Evolutionary conservation across 805 yeast species (phyloP).

Genomic region (Pichia eremophila): DNA sequence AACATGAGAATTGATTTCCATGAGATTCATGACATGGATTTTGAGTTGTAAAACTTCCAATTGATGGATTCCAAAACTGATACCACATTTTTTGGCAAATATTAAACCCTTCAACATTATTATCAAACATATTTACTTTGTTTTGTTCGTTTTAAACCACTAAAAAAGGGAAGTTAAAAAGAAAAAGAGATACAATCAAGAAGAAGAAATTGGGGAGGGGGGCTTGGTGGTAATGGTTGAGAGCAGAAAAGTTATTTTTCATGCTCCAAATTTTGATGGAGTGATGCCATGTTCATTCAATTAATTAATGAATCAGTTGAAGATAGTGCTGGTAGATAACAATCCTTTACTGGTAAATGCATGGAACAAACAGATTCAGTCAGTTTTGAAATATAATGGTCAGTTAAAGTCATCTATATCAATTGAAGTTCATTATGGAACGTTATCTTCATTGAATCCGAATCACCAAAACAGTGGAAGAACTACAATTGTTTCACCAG

Average conservation of each 20-base stretch:
- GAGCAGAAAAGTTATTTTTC: too few species aligned
- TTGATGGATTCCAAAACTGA: conserved; percentile 30
- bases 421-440: conserved; percentile 2
- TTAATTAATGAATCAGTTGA: background rate
- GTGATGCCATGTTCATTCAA: too few species aligned
- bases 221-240: background rate
- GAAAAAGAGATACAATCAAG: too few species aligned
- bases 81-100: conserved; percentile 35
- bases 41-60: conserved; percentile 32
- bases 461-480: background rate
- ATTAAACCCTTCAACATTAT: conserved; percentile 30
- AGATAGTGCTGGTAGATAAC: conserved; percentile 1
- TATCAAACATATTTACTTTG: conserved; percentile 16
- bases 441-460: background rate
- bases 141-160: background rate
- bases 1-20: conserved; percentile 50
- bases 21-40: conserved; percentile 33
- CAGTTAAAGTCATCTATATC: background rate
- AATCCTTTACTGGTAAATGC: conserved; percentile 1
- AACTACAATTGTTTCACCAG: conserved; percentile 38
- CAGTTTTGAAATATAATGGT: background rate
- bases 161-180: too few species aligned
- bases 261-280: too few species aligned
- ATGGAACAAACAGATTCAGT: conserved; percentile 2
- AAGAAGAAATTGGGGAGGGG: too few species aligned